Evolutionary conservation across 345 rosid species (phyloP).

Genomic region (Syzygium jambos): DNA sequence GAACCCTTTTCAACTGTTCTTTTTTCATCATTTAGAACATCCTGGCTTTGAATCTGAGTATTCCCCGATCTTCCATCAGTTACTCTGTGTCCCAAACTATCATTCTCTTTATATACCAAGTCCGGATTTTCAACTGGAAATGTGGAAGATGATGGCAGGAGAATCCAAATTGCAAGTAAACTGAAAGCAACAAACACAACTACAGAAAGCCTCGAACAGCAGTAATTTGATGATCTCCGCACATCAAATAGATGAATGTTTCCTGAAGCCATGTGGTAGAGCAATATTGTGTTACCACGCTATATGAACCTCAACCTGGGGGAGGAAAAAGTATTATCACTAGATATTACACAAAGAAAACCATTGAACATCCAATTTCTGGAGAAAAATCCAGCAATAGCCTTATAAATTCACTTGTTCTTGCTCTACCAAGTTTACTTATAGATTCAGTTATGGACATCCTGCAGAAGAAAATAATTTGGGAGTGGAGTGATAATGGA

Average conservation of each 20-base stretch:
- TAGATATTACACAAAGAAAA: background rate
- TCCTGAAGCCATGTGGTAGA: slow-evolving; percentile 46
- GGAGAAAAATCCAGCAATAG: background rate
- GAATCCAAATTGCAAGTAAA: slow-evolving; percentile 82
- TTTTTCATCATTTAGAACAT: background rate
- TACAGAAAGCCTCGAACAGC: slow-evolving; percentile 54
- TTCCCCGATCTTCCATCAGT: background rate
- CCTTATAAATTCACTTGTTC: background rate
- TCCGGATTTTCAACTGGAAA: slow-evolving; percentile 29
- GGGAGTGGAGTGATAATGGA: background rate
- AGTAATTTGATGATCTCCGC: slow-evolving; percentile 50
- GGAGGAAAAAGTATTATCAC: background rate
- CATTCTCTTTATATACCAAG: slow-evolving; percentile 20
- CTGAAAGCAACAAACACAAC: slow-evolving; percentile 54
- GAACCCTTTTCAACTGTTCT: background rate
- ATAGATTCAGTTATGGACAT: background rate
- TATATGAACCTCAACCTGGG: background rate
- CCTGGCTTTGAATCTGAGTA: background rate
- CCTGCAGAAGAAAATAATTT: background rate
- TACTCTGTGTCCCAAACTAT: slow-evolving; percentile 19
- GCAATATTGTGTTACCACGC: slow-evolving; percentile 9
- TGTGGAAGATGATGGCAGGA: slow-evolving; percentile 57
- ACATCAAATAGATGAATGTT: slow-evolving; percentile 58
- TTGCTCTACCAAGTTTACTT: background rate
- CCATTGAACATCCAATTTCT: background rate